Base-by-base conservation (phyloP, 2,329 filamentous ascomycete species). In the Aspergillus oerlinghausenensis region DNA sequence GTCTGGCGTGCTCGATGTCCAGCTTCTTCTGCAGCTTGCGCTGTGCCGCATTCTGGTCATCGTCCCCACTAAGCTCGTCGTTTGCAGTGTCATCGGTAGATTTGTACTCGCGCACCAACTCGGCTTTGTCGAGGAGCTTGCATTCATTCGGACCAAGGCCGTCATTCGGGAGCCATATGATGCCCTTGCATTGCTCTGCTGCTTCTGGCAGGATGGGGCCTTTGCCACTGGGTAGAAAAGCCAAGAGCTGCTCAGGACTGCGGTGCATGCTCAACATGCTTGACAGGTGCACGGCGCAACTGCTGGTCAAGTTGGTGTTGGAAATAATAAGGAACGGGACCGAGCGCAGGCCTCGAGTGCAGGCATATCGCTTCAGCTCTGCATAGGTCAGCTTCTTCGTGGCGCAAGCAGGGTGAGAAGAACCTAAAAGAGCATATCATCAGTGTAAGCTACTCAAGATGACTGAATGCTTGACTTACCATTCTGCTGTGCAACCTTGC, bases 261-360 rank as follows among this genome's bases (percentile, higher is more conserved):
- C 64, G 63, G 51, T 73, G 70, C 2, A 66, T 57, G 38, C 58
- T 63, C n/a, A 70, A 47, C 57, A 73, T 70, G 52, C 60, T 66
- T 6, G 68, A 57, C 7, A 73, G 53, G 52, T 73, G 70, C 14
- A 70, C 58, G 1, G 66, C 63, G 14, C 63, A 61, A 49, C 57
- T 65, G 43, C 62, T 65, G 1, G 64, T 67, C 52, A 66, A 63
- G 21, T 51, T 58, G 8, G 64, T 59, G 25, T 68, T 59, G 2
- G 66, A 65, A 19, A 73, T 50, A 35, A 72, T 63, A 4, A 73
- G 50, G 51, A 68, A 71, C n/a, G 71, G 70, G n/a, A 73, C 62
- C 3, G 71, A 73, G 28, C 67, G 68, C 32, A 73, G 63, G 3
- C 71, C 71, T 11, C 71, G 63, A 17, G 70, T 70, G 49, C 69